phyloP scores from a whole-genome alignment of 306 rosid species.

The Castanospermum australe region DNA sequence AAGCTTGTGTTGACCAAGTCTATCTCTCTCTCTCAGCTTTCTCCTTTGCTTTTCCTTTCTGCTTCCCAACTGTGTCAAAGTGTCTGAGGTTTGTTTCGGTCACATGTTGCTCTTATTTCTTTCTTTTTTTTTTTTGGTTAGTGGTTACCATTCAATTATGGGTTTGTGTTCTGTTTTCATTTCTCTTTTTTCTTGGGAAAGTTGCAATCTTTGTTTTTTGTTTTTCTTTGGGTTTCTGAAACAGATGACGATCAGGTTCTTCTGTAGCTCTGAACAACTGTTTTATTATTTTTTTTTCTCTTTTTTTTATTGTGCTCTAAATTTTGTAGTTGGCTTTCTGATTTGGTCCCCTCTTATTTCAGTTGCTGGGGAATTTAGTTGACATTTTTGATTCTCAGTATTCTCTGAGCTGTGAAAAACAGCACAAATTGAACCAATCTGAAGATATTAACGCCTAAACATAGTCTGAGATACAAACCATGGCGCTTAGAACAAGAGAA shows the following conservation, averaged over 20 bases:
- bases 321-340: not conserved
- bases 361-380: not conserved
- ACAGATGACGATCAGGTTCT: not conserved
- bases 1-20: not conserved
- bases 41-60: not conserved
- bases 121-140: no score
- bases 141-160: not conserved
- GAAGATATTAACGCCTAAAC: not conserved
- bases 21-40: not conserved
- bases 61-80: not conserved
- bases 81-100: constrained; percentile 33
- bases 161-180: constrained; percentile 1
- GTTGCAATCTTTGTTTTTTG: not conserved
- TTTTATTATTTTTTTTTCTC: not conserved
- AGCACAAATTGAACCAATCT: not conserved
- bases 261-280: not conserved
- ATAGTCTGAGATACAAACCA: not conserved
- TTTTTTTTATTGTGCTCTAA: not conserved
- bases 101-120: not conserved
- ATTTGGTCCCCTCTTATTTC: not conserved
- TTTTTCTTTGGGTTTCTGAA: not conserved
- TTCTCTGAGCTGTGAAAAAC: not conserved
- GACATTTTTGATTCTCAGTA: not conserved
- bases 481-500: not conserved
- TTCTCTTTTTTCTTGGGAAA: not conserved